phyloP scores from a whole-genome alignment of 164 flowering plant genomes.

The Chloranthus sessilifolius region DNA sequence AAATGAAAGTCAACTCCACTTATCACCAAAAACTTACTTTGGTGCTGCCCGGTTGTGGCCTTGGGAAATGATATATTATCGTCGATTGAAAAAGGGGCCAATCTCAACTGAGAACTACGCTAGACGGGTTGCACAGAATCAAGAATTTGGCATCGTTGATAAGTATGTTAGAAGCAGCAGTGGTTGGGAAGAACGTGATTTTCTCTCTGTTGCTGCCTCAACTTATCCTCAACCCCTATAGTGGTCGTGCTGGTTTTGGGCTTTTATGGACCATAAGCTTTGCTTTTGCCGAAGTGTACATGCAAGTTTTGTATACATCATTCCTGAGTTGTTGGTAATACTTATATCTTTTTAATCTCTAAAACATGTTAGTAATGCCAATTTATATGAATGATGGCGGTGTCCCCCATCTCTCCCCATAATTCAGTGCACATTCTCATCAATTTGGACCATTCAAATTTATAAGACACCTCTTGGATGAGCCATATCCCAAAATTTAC shows the following conservation, averaged over 20 bases:
- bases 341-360: background rate
- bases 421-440: too few species aligned
- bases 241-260: background rate
- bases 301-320: background rate
- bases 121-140: conserved; percentile 42
- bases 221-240: background rate
- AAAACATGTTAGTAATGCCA: background rate
- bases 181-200: conserved; percentile 42
- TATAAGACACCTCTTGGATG: too few species aligned
- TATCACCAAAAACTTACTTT: conserved; percentile 28
- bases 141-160: conserved; percentile 50
- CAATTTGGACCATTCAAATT: too few species aligned
- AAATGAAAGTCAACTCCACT: conserved; percentile 28
- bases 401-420: too few species aligned
- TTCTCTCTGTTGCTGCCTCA: background rate
- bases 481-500: too few species aligned
- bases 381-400: too few species aligned
- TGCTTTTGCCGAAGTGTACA: conserved; percentile 7
- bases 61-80: conserved; percentile 48
- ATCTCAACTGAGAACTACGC: conserved; percentile 48
- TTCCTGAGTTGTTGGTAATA: conserved; percentile 1
- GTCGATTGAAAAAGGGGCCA: conserved; percentile 47
- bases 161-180: conserved; percentile 55
- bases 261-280: conserved; percentile 3
- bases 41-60: conserved; percentile 64